Conservation (phyloP, 371 early-diverging fungal genomes). For the Mucor velutinosus region DNA sequence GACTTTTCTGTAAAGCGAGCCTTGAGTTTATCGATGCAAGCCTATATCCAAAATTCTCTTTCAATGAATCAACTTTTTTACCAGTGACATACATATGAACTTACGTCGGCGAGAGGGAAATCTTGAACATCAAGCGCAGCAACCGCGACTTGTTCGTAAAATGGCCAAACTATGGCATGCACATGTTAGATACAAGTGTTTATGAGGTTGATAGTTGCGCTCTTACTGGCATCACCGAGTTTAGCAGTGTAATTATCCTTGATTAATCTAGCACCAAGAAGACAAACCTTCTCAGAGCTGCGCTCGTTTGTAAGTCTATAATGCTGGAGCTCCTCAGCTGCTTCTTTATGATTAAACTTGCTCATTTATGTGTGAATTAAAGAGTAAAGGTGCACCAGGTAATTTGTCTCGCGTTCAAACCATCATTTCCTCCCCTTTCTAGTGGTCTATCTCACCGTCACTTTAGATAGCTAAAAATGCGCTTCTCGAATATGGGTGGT, state of each 20-base stretch:
- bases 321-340: slow-evolving; percentile 39
- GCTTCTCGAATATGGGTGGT: not conserved
- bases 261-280: slow-evolving; percentile 42
- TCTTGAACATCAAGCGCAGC: slow-evolving; percentile 82
- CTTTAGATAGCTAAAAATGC: not conserved
- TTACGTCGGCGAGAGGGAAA: slow-evolving; percentile 63
- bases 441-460: not conserved
- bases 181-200: not conserved
- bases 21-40: slow-evolving; percentile 62
- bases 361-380: slow-evolving; percentile 23
- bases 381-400: not conserved
- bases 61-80: not conserved
- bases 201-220: not conserved
- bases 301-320: slow-evolving; percentile 45
- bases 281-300: slow-evolving; percentile 33
- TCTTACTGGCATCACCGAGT: slow-evolving; percentile 43
- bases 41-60: slow-evolving; percentile 27
- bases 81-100: not conserved
- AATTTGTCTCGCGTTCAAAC: not conserved
- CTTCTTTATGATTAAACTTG: slow-evolving; percentile 35
- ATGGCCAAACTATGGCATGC: slow-evolving; percentile 63
- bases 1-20: slow-evolving; percentile 64
- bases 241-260: slow-evolving; percentile 37
- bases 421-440: not conserved
- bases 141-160: slow-evolving; percentile 80